phyloP scores from a whole-genome alignment of 371 early-diverging fungal species.

The Mortierella sp. region DNA sequence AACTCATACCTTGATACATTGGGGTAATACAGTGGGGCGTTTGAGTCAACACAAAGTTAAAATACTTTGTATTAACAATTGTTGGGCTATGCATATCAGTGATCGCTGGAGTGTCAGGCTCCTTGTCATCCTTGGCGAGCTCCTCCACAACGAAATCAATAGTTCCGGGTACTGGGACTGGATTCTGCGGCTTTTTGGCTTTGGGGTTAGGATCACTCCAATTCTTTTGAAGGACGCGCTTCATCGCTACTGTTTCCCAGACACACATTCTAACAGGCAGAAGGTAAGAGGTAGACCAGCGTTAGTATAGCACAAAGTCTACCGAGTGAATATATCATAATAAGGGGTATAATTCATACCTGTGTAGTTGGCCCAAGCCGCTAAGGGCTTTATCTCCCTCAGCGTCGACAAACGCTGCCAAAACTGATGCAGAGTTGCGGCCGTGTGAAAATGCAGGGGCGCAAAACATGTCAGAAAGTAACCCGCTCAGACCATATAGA shows the following conservation, averaged over 20 bases:
- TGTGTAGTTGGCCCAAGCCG: conserved; percentile 73
- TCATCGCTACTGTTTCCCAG: conserved; percentile 77
- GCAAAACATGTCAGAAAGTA: conserved; percentile 81
- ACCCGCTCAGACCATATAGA: conserved; percentile 74
- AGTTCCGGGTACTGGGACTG: conserved; percentile 28
- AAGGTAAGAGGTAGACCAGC: background rate
- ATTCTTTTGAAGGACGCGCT: conserved; percentile 68
- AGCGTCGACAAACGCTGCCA: conserved; percentile 68
- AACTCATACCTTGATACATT: conserved; percentile 72
- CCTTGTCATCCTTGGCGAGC: conserved; percentile 35
- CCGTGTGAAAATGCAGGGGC: conserved; percentile 76
- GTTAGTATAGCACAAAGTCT: background rate
- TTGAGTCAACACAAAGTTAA: conserved; percentile 75
- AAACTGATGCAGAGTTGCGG: conserved; percentile 72
- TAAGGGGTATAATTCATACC: conserved; percentile 50
- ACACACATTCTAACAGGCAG: conserved; percentile 64
- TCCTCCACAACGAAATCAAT: conserved; percentile 36
- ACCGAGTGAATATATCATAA: background rate
- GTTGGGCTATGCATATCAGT: conserved; percentile 68
- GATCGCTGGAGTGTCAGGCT: conserved; percentile 29
- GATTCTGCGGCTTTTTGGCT: conserved; percentile 33
- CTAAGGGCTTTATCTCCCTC: conserved; percentile 66
- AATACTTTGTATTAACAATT: conserved; percentile 76
- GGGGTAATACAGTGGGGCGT: conserved; percentile 74
- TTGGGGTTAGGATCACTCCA: conserved; percentile 70